These are phyloP conservation scores for Wickerhamiella kurtzmanii DNA, from an alignment of 805 yeast species.

Conservation along the genomic window DNA sequence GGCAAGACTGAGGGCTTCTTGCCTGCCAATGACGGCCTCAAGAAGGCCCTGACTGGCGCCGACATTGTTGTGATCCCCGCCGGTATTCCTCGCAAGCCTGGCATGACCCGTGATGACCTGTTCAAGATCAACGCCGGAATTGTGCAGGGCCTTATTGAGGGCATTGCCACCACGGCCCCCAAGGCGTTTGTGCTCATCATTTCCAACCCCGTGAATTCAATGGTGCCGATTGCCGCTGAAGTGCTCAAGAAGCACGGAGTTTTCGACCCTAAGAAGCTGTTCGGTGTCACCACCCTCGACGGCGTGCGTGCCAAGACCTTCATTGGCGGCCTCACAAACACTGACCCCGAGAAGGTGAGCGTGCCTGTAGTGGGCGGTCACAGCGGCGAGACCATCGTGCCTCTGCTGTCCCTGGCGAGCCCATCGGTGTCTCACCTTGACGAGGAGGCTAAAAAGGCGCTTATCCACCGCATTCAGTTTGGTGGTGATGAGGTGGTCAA, in stretches of 20 bases:
- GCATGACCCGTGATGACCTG: slow-evolving; percentile 85
- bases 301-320: slow-evolving; percentile 79
- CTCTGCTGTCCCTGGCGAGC: slow-evolving; percentile 43
- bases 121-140: slow-evolving; percentile 76
- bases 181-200: slow-evolving; percentile 67
- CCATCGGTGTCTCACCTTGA: slow-evolving; percentile 28
- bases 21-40: slow-evolving; percentile 50
- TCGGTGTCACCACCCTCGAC: slow-evolving; percentile 86
- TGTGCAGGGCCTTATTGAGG: slow-evolving; percentile 57
- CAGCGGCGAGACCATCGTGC: slow-evolving; percentile 89
- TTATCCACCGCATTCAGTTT: slow-evolving; percentile 81
- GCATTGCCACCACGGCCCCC: slow-evolving; percentile 59
- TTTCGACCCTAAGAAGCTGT: slow-evolving; percentile 56
- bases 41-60: slow-evolving; percentile 58
- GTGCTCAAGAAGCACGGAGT: slow-evolving; percentile 54
- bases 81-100: slow-evolving; percentile 88
- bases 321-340: slow-evolving; percentile 40
- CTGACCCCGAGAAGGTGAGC: slow-evolving; percentile 35
- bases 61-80: slow-evolving; percentile 86
- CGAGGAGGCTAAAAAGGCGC: slow-evolving; percentile 34
- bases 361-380: slow-evolving; percentile 87
- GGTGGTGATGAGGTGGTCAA: slow-evolving; percentile 95
- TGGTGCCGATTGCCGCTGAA: slow-evolving; percentile 81
- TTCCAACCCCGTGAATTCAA: slow-evolving; percentile 88
- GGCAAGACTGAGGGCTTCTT: slow-evolving; percentile 46